phyloP scores from a whole-genome alignment of 768 basidiomycete genomes.

The Podaxis pistillaris region DNA sequence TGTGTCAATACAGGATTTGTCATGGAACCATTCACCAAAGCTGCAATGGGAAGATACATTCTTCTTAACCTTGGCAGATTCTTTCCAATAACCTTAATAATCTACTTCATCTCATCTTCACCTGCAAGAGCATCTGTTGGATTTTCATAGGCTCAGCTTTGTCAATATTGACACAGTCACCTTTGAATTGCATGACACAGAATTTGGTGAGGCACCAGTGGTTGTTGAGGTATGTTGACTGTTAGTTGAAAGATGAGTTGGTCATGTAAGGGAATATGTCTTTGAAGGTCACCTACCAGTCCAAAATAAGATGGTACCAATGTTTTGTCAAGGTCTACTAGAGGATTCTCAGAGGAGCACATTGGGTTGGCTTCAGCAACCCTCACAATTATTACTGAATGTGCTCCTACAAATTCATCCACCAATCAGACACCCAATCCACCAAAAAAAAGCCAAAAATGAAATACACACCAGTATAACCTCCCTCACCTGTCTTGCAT shows the following conservation, averaged over 20 bases:
- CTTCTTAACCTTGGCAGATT: conserved; percentile 37
- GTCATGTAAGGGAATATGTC: not conserved
- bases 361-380: conserved; percentile 92
- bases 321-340: conserved; percentile 65
- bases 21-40: too few relatives aligned
- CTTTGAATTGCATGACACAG: conserved; percentile 81
- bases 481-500: conserved; percentile 70
- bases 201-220: conserved; percentile 87
- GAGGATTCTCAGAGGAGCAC: conserved; percentile 71
- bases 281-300: conserved; percentile 44
- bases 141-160: conserved; percentile 60
- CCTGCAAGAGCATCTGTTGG: conserved; percentile 57
- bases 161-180: conserved; percentile 49
- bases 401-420: conserved; percentile 52
- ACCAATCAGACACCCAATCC: conserved; percentile 15
- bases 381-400: conserved; percentile 95
- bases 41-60: conserved; percentile 25
- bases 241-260: not conserved
- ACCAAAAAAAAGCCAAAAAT: too few relatives aligned
- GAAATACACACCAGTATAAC: conserved; percentile 61
- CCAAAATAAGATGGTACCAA: conserved; percentile 74
- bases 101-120: conserved; percentile 56
- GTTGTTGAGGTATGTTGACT: conserved; percentile 79
- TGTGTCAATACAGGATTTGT: conserved; percentile 22
- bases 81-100: conserved; percentile 50